Base-by-base conservation (phyloP, 371 early-diverging fungal genomes). In the Chytridium lagenaria region DNA sequence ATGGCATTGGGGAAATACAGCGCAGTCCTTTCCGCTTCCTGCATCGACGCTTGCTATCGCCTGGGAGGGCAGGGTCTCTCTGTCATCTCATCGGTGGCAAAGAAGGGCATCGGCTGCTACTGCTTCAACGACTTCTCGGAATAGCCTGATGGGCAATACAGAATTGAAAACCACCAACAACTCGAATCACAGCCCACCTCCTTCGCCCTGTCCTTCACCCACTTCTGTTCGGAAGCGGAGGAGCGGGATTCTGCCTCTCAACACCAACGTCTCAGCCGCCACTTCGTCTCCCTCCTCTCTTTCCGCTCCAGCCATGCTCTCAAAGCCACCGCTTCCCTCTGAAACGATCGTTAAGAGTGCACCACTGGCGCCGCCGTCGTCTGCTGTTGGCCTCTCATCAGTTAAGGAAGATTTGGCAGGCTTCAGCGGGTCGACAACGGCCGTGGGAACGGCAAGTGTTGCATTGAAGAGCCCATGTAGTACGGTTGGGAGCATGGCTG, bases 1-100 rank as follows among this genome's bases (percentile, higher is more conserved):
- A 5, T 55, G 57, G 57, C 57, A 55, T 19, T 55, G 57, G 57
- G 57, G 31, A 12, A 30, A 63, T 31, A 10, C 22, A 34, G 36
- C 31, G 40, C 40, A 66, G 49, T 2, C 28, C 40, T 40, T 66
- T 28, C 39, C 66, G 2, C 40, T 66, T 2, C 66, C 66, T 2
- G 66, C 66, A 28, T 66, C 66, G 44, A 66, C 66, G 23, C 30
- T 66, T 22, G 66, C 66, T 2, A 40, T 66, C 49, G 66, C 66
- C 5, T 66, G 66, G 66, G 66, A 66, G 26, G 66, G 66, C 2
- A 10, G 66, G 44, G 66, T 66, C 34, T 37, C 36, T 5, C 31
- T 61, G 10, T 10, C 61, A 34, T 61, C 61, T 36, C 61, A 23
- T 5, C 55, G 55, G 55, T 5, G 55, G n/a, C 55, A 52, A 52